phyloP scores from a whole-genome alignment of 176 grass and related monocot species.

The Cenchrus fungigraminus region DNA sequence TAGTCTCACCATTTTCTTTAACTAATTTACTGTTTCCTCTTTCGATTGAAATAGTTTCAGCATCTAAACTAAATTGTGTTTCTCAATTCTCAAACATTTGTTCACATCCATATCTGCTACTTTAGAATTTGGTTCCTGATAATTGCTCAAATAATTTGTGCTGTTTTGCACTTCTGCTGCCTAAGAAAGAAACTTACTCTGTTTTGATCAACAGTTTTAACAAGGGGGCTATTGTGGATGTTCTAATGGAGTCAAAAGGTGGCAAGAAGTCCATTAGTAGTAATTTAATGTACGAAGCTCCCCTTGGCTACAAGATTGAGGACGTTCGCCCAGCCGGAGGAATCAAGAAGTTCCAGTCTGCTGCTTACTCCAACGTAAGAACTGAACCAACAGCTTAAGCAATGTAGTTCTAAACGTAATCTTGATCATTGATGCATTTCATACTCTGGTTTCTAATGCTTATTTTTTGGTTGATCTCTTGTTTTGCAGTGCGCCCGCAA shows the following conservation, averaged over 20 bases:
- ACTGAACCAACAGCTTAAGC: background rate
- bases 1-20: background rate
- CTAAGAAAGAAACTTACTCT: background rate
- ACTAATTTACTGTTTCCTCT: background rate
- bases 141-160: background rate
- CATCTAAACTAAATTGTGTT: background rate
- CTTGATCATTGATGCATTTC: background rate
- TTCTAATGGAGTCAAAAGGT: slow-evolving; percentile 94
- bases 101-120: background rate
- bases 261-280: slow-evolving; percentile 82
- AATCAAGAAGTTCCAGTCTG: slow-evolving; percentile 99
- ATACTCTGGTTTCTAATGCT: slow-evolving; percentile 36
- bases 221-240: slow-evolving; percentile 56
- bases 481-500: slow-evolving; percentile 87
- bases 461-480: slow-evolving; percentile 33
- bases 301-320: slow-evolving; percentile 93
- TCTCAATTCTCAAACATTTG: background rate
- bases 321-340: slow-evolving; percentile 92
- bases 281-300: slow-evolving; percentile 84
- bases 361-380: slow-evolving; percentile 97
- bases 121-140: background rate
- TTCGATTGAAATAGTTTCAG: background rate
- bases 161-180: background rate
- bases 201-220: slow-evolving; percentile 30
- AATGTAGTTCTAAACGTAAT: background rate